phyloP scores from a whole-genome alignment of 2,329 filamentous ascomycete genomes.

The Diplodia mutila region DNA sequence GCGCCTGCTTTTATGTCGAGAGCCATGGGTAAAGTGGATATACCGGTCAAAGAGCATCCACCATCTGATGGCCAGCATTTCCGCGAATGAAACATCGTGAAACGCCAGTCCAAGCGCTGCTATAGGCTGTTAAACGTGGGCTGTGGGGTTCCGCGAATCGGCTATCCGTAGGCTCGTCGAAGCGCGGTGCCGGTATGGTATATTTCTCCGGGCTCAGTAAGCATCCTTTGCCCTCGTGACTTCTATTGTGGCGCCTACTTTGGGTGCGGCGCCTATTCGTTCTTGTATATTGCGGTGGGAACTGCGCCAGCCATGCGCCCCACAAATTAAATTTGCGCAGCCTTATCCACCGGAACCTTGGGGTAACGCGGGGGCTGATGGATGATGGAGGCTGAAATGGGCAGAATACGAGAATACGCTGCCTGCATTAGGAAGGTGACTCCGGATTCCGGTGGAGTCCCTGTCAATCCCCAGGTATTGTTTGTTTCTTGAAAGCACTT shows the following conservation, averaged over 20 bases:
- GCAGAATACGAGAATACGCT: background rate
- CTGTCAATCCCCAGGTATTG: background rate
- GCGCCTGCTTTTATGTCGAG: background rate
- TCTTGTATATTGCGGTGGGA: slow-evolving; percentile 4
- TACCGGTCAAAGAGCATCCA: background rate
- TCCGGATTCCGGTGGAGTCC: background rate
- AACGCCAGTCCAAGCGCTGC: background rate
- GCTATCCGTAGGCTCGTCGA: slow-evolving; percentile 1
- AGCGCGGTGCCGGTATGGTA: slow-evolving; percentile 12
- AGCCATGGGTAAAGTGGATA: background rate
- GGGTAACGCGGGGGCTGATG: slow-evolving; percentile 12
- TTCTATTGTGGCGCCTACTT: background rate
- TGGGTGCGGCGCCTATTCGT: background rate
- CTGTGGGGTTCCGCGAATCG: slow-evolving; percentile 11
- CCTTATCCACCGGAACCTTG: slow-evolving; percentile 1
- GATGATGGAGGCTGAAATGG: background rate
- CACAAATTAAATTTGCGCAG: background rate
- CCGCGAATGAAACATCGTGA: slow-evolving; percentile 7
- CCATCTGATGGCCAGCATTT: background rate
- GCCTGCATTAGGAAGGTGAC: background rate
- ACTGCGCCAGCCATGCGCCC: background rate
- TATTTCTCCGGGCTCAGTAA: slow-evolving; percentile 19
- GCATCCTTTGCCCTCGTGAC: background rate
- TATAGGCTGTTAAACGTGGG: background rate
- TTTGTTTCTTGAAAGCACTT: background rate